Evolutionary conservation across 2,329 filamentous ascomycete species (phyloP).

Genomic region (Graphium sp.): DNA sequence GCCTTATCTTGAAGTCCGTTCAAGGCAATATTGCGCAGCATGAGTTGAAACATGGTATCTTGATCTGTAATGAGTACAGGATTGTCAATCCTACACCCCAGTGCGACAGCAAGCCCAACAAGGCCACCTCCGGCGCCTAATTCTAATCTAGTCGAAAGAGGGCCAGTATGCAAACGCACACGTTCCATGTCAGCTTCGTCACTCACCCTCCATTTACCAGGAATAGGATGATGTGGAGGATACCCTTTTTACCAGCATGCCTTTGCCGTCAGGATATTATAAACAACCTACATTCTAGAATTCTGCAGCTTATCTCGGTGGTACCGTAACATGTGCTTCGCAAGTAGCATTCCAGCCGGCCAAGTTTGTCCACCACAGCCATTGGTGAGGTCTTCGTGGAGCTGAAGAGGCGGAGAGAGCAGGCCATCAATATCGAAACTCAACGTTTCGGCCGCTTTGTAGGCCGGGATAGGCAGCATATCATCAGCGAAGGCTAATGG

Average conservation of each 20-base stretch:
- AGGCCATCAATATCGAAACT: conserved; percentile 55
- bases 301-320: conserved; percentile 44
- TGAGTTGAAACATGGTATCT: conserved; percentile 65
- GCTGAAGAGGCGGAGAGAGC: conserved; percentile 48
- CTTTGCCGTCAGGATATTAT: neutral
- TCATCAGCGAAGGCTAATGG: conserved; percentile 34
- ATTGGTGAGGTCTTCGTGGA: conserved; percentile 72
- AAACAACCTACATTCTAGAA: conserved; percentile 52
- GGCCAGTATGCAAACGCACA: conserved; percentile 4
- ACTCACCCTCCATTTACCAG: neutral
- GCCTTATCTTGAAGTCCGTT: conserved; percentile 53
- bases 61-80: conserved; percentile 78
- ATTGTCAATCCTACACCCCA: conserved; percentile 22
- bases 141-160: conserved; percentile 42
- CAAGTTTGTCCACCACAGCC: conserved; percentile 90
- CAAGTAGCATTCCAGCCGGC: conserved; percentile 82
- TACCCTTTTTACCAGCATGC: neutral
- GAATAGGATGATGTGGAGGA: neutral
- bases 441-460: conserved; percentile 36
- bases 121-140: conserved; percentile 84
- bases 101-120: conserved; percentile 50
- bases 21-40: conserved; percentile 73
- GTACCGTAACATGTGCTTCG: conserved; percentile 69
- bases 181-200: neutral
- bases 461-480: conserved; percentile 39